Evolutionary conservation across 2,329 filamentous ascomycete species (phyloP).

Genomic region (Dactylonectria macrodidyma): DNA sequence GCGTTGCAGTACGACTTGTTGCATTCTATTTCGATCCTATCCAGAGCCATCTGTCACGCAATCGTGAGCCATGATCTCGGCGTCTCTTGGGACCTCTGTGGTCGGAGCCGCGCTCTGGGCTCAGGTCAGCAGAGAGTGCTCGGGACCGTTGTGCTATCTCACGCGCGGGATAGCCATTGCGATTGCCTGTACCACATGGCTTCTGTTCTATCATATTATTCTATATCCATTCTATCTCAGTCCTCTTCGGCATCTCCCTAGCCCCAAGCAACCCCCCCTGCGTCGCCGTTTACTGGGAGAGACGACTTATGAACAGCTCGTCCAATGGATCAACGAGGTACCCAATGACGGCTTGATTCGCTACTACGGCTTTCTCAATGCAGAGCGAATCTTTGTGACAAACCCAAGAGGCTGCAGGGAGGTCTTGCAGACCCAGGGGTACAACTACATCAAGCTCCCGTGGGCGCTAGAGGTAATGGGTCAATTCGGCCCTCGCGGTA

Average conservation of each 20-base stretch:
- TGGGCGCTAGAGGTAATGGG: constrained; percentile 34
- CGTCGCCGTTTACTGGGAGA: constrained; percentile 22
- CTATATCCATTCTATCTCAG: constrained; percentile 33
- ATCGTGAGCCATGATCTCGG: constrained; percentile 17
- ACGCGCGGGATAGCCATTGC: constrained; percentile 69
- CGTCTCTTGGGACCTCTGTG: constrained; percentile 10
- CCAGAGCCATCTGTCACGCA: not conserved
- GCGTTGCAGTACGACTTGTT: not conserved
- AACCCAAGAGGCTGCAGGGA: constrained; percentile 20
- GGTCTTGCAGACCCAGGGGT: constrained; percentile 22
- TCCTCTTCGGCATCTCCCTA: constrained; percentile 30
- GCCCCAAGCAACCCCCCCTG: constrained; percentile 22
- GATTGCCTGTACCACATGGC: constrained; percentile 64
- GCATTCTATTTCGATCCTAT: not conserved
- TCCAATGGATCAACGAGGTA: constrained; percentile 31
- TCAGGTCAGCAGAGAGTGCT: constrained; percentile 41
- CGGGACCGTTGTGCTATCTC: constrained; percentile 69
- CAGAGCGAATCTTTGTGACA: constrained; percentile 21
- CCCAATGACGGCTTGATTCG: constrained; percentile 26
- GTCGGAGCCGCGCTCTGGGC: constrained; percentile 20
- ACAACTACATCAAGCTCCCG: constrained; percentile 34
- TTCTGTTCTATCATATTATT: constrained; percentile 22
- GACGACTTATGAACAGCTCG: constrained; percentile 25
- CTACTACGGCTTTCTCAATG: constrained; percentile 24
- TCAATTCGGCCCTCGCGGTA: constrained; percentile 25